Conservation (phyloP, 768 basidiomycete genomes). For the Asterophora parasitica region DNA sequence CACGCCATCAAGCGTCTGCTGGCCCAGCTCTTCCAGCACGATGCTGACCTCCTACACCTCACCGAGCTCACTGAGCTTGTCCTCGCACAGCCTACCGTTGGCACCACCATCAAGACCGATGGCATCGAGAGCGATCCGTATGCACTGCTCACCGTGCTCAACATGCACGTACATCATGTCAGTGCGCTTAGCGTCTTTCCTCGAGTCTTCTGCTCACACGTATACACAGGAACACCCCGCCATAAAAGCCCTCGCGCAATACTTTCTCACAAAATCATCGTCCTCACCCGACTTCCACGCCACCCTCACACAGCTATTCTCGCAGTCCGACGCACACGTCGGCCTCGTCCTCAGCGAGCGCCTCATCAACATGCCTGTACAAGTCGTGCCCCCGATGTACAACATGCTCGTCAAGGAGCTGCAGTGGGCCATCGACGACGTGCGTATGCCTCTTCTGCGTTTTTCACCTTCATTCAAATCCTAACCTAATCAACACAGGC, state of each 20-base stretch:
- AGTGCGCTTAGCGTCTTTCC: conserved; percentile 30
- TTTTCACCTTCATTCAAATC: background rate
- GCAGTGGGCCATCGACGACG: conserved; percentile 63
- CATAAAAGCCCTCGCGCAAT: conserved; percentile 64
- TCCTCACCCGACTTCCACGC: conserved; percentile 41
- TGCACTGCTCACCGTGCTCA: conserved; percentile 80
- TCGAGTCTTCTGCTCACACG: background rate
- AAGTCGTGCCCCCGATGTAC: conserved; percentile 90
- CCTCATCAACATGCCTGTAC: conserved; percentile 92
- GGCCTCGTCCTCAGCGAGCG: conserved; percentile 86
- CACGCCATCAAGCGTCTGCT: conserved; percentile 77
- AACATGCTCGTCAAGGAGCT: conserved; percentile 83
- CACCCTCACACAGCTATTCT: conserved; percentile 51
- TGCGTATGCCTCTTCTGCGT: conserved; percentile 31
- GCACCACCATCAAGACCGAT: conserved; percentile 91
- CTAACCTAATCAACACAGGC: conserved; percentile 26
- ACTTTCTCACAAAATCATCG: conserved; percentile 58
- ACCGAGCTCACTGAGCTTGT: conserved; percentile 79
- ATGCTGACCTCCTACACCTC: conserved; percentile 67
- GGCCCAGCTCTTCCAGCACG: conserved; percentile 64
- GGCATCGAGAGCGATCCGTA: conserved; percentile 87
- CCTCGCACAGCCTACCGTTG: conserved; percentile 66
- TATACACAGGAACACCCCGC: conserved; percentile 60
- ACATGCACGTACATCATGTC: conserved; percentile 59
- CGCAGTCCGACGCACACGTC: conserved; percentile 50